phyloP scores from a whole-genome alignment of 2,329 filamentous ascomycete species.

The Aspergillus fructus region DNA sequence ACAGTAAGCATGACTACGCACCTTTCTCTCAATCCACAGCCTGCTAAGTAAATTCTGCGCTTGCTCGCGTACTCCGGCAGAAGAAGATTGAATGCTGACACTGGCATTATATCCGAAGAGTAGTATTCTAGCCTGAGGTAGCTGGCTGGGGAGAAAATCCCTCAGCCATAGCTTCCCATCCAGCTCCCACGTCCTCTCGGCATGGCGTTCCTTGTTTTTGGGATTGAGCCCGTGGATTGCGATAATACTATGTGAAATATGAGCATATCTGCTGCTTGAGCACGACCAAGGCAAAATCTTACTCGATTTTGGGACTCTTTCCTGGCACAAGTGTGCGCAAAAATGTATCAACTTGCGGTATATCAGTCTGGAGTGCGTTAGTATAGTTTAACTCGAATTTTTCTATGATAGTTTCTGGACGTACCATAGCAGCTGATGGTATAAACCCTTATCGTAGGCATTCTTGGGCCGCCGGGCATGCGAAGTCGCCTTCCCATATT shows the following conservation, averaged over 20 bases:
- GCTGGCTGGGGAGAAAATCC: constrained; percentile 22
- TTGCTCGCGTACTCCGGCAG: constrained; percentile 22
- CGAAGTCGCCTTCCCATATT: background rate
- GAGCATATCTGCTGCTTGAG: background rate
- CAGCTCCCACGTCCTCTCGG: constrained; percentile 21
- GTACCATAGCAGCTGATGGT: background rate
- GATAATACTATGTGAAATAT: constrained; percentile 17
- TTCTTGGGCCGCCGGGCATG: background rate
- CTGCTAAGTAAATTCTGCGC: constrained; percentile 19
- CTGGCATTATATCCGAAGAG: constrained; percentile 29
- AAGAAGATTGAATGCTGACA: constrained; percentile 24
- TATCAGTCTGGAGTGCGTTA: background rate
- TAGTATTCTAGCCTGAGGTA: constrained; percentile 24
- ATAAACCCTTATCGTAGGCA: background rate
- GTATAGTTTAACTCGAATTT: background rate
- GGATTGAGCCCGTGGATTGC: constrained; percentile 25
- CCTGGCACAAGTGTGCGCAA: constrained; percentile 12
- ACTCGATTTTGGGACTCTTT: constrained; percentile 13
- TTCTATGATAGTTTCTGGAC: background rate
- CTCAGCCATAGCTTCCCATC: constrained; percentile 19
- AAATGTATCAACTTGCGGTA: constrained; percentile 1
- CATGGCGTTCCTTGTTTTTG: constrained; percentile 16
- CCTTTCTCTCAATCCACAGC: constrained; percentile 16
- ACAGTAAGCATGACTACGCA: background rate
- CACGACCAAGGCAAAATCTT: background rate